Base-by-base conservation (phyloP, 202 grass and related monocot species). In the Schoenoplectus tabernaemontani region DNA sequence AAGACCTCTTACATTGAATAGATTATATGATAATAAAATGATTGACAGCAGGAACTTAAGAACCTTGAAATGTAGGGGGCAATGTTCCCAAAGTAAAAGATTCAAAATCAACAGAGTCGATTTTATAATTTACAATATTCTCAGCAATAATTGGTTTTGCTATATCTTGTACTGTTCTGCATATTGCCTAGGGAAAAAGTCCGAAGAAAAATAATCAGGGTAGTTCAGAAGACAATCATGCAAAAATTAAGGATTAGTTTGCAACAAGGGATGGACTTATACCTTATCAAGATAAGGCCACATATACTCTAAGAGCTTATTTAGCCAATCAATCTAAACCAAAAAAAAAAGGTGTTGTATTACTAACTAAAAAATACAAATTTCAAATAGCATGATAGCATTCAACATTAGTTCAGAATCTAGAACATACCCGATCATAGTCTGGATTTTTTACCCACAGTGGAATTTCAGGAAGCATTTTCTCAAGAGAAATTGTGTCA, bases 271-370 rank as follows among this genome's bases (percentile, higher is more conserved):
- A 54, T 57, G 7, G 38, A 74, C 59, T 23, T 54, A 53, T 83
- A 97, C 94, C 90, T 95, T 95, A 48, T 98, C 51, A 9, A 98
- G 88, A 86, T 90, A 92, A 71, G 96, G 96, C 96, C 96, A 98
- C 89, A 98, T 92, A 54, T 88, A 59, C 82, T 92, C 96, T 50
- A 95, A 32, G 75, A 98, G 91, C 59, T 83, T 95, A 71, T 98
- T 98, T 78, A 98, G 64, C 96, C 96, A 98, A 89, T 91, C 96
- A 87, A 98, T 83, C 95, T 98, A 84, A 60, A 68, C 83, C 33
- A 87, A 84, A 83, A 53, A 46, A 43, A 71, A n/a, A n/a, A n/a
- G n/a, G n/a, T 36, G 33, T 22, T 42, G 54, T 78, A 28, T n/a
- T n/a, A 73, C 2, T 13, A 28, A 50, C 8, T 60, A n/a, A n/a